Percentiles rank a stretch among this genome's conserved stretches.
Evolutionary conservation across 495 filamentous ascomycete genomes (phyloP).

Genomic region (Podospora comata): DNA sequence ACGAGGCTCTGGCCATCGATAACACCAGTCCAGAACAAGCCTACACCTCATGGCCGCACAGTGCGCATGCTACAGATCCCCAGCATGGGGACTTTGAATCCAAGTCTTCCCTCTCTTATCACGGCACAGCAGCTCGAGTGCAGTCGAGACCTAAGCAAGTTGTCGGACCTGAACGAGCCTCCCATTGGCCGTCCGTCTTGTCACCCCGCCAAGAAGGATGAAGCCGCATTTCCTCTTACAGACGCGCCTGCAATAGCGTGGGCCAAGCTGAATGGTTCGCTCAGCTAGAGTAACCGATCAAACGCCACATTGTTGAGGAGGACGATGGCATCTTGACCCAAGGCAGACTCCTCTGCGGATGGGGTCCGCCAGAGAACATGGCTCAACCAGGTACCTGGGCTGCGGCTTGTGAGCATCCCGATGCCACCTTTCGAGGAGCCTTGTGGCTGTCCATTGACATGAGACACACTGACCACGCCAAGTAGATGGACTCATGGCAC

Average conservation of each 20-base stretch:
- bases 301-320: neutral
- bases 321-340: neutral
- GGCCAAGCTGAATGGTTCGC: neutral
- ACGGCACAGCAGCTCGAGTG: neutral
- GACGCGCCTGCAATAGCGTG: neutral
- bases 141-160: neutral
- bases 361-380: neutral
- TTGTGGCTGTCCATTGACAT: neutral
- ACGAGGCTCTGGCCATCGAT: slow-evolving; percentile 4
- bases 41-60: neutral
- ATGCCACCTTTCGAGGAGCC: neutral
- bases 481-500: neutral
- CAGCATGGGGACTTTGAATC: neutral
- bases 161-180: neutral
- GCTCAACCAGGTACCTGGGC: neutral
- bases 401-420: neutral
- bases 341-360: neutral
- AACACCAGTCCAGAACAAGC: slow-evolving; percentile 1
- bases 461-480: neutral
- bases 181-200: neutral
- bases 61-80: neutral
- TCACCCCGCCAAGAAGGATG: neutral
- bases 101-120: neutral
- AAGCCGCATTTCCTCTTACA: neutral
- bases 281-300: neutral